These are phyloP conservation scores for Zelonia costaricensis DNA, from an alignment of 208 protist species.

Conservation along the genomic window DNA sequence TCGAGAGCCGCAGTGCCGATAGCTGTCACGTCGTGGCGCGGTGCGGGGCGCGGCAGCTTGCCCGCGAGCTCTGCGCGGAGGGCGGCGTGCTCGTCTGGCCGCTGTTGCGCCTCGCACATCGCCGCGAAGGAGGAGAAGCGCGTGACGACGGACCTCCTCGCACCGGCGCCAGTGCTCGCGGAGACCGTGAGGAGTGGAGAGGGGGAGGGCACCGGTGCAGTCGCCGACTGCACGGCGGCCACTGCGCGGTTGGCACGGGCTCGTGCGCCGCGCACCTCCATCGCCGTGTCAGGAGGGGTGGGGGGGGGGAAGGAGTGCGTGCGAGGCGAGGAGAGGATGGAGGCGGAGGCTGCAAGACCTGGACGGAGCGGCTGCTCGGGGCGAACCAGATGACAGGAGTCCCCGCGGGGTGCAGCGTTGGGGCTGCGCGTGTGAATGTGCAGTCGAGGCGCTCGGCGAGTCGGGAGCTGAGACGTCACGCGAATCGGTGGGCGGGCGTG, in stretches of 20 bases:
- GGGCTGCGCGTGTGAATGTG: no score
- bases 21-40: slow-evolving; percentile 42
- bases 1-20: slow-evolving; percentile 37
- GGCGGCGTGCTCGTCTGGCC: slow-evolving; percentile 34
- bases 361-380: no score
- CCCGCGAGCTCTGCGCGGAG: slow-evolving; percentile 35
- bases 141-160: slow-evolving; percentile 7
- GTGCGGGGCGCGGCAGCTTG: slow-evolving; percentile 36
- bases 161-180: not conserved
- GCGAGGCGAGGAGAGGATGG: no score
- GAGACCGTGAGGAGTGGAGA: slow-evolving; percentile 31
- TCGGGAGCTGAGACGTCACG: no score
- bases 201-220: slow-evolving; percentile 12
- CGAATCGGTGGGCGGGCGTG: no score
- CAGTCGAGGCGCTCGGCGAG: no score
- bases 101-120: slow-evolving; percentile 24
- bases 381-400: no score
- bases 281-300: not conserved
- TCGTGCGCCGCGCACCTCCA: slow-evolving; percentile 15
- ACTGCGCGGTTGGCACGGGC: slow-evolving; percentile 55
- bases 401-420: no score
- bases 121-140: slow-evolving; percentile 47
- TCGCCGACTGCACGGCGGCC: slow-evolving; percentile 53
- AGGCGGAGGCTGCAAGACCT: no score
- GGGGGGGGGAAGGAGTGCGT: not conserved